Base-by-base conservation (phyloP, 176 grass and related monocot genomes). In the Saccharum spontaneum region DNA sequence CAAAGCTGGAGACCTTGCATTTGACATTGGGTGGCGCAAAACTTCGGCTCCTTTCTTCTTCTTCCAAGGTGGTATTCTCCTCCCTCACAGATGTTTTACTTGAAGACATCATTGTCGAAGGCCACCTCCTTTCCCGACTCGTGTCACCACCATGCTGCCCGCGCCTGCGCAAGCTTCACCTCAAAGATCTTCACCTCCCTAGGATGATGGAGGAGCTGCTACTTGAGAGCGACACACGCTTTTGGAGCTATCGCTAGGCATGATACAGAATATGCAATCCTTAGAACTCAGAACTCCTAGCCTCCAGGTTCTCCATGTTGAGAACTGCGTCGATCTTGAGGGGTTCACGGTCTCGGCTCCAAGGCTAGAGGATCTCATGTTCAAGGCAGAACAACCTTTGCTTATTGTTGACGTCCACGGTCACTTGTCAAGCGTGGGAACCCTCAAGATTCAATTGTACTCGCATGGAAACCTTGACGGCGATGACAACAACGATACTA, bases 311-410 rank as follows among this genome's bases (percentile, higher is more conserved):
- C 41, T 80, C 1, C 0, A 9, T 5, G 7, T 80, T 0, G 17
- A 50, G 8, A 0, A 15, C 6, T 1, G 6, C 7, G 0, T 1
- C 3, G 0, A 54, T 18, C 24, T 36, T 26, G 0, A 6, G 17
- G 0, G 11, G 16, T 4, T 67, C n/a, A 49, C 23, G 26, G 26
- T 67, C 24, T 30, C 41, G 0, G 62, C 78, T 4, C 24, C 62
- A 5, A 48, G 9, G 44, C 78, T 80, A 2, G 79, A 82, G 48
- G 67, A 82, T 37, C 14, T 82, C 34, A 3, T 9, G 6, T 9
- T 49, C 2, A 5, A 10, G 0, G 4, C 7, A 30, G 0, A 17
- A 17, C 4, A 44, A 11, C 49, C 14, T 52, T 52, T 18, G 49
- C 49, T 15, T 52, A 52, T 52, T 18, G 46, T 16, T 49, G 45